Conservation (phyloP, 306 rosid genomes). For the Geum urbanum region DNA sequence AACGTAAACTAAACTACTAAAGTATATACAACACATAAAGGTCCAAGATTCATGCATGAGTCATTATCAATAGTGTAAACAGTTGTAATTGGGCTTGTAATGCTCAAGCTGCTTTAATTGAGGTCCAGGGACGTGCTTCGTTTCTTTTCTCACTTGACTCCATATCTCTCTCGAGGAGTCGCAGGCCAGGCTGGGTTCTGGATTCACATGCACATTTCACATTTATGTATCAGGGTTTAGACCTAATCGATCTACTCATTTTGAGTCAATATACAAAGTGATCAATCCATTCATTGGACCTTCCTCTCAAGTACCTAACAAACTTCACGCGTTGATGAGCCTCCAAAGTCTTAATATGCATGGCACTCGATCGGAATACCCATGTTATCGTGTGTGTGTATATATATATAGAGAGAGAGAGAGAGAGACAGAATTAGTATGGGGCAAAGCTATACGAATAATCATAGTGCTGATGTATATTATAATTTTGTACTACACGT, state of each 20-base stretch:
- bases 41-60: not conserved
- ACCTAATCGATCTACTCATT: not conserved
- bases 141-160: not conserved
- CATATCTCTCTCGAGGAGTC: no score
- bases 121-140: not conserved
- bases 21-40: not conserved
- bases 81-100: not conserved
- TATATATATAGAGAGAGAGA: no score
- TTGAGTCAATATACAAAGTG: not conserved
- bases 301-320: not conserved
- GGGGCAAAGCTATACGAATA: not conserved
- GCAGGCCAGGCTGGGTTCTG: no score
- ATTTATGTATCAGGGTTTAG: no score
- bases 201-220: no score
- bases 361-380: no score
- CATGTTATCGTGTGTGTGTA: no score
- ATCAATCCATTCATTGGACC: not conserved
- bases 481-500: no score
- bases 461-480: no score
- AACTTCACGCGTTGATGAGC: not conserved
- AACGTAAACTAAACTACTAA: not conserved
- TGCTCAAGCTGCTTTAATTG: no score
- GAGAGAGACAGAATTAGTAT: no score
- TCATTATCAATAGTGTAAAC: not conserved
- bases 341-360: not conserved